Conservation (phyloP, 1,284 basidiomycete species). For the Erythrobasidium hasegawianum region DNA sequence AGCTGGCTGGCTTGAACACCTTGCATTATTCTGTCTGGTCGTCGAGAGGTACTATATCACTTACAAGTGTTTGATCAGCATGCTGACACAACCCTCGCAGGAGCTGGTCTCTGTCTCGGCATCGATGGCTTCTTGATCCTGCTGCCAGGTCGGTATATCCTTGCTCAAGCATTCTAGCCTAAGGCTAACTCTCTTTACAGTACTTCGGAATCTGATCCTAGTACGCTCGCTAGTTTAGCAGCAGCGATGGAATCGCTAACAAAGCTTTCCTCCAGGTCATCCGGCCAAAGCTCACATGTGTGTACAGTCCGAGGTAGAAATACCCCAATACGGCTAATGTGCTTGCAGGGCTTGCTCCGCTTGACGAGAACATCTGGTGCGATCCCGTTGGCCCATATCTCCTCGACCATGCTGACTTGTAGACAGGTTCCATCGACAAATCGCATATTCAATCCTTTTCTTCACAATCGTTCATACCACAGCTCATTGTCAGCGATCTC, state of each 20-base stretch:
- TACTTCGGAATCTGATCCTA: conserved; percentile 67
- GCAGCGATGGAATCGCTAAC: neutral
- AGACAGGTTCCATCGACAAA: conserved; percentile 73
- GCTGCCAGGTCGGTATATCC: conserved; percentile 57
- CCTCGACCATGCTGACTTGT: neutral
- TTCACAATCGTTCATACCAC: conserved; percentile 70
- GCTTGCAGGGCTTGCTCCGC: conserved; percentile 67
- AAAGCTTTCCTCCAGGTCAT: conserved; percentile 52
- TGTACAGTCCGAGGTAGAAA: neutral
- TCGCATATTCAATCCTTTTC: conserved; percentile 83
- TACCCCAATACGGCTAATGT: conserved; percentile 44
- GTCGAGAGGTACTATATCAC: conserved; percentile 59
- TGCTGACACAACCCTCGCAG: neutral
- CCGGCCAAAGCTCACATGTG: conserved; percentile 55
- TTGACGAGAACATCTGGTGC: conserved; percentile 77
- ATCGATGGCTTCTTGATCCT: conserved; percentile 76
- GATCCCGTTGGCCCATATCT: conserved; percentile 3
- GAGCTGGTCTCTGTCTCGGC: conserved; percentile 74
- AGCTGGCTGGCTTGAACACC: conserved; percentile 66
- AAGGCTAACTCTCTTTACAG: neutral
- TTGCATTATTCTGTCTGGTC: conserved; percentile 76
- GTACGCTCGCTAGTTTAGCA: conserved; percentile 28
- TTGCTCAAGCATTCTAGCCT: no score
- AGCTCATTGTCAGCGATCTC: conserved; percentile 58
- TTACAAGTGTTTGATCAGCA: neutral